Evolutionary conservation across 2,329 filamentous ascomycete species (phyloP), one percentile per base, ranked within the genome.

Genomic region (Xylariaceae sp.): DNA sequence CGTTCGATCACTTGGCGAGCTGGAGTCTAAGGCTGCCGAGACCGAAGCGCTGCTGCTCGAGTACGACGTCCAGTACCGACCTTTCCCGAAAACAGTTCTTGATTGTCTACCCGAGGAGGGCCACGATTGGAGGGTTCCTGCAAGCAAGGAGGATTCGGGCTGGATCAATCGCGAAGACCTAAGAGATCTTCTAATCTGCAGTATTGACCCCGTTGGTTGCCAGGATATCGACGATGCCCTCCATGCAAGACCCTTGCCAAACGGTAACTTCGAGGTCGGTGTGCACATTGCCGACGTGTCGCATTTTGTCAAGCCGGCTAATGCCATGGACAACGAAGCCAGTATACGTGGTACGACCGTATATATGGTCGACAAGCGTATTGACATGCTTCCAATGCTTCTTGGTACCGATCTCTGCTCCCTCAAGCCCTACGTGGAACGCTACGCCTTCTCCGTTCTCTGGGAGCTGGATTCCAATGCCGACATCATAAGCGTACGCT

Each of bases 271-370:
- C 65, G 91, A 97, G 74, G 92, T 99, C 8, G 94, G 94, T 64
- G 94, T 99, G 13, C 95, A 99, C 75, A 99, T 99, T 74, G 95
- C 94, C 34, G 94, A 99, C 74, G 94, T 99, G n/a, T 97, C 94
- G 8, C 89, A 99, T 76, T 99, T 99, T 71, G 94, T 99, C 69
- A 96, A 94, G 75, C 92, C 95, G 30, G 92, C 90, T 73, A 99
- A 93, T 70, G 88, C 94, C 56, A 99, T 99, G 94, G 95, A 99
- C 72, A 84, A 87, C 52, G 94, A 99, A 76, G 94, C 94, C 2
- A 94, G 91, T 71, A 85, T 96, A 70, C 88, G 94, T 68, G 94
- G 94, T 63, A 97, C 94, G 3, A 97, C 93, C 0, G 94, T 99
- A 34, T 99, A 99, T 73, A 80, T 99, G 13, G 94, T 99, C 2